These are phyloP conservation scores for Obba rivulosa DNA, from an alignment of 768 basidiomycete genomes.

Conservation along the genomic window DNA sequence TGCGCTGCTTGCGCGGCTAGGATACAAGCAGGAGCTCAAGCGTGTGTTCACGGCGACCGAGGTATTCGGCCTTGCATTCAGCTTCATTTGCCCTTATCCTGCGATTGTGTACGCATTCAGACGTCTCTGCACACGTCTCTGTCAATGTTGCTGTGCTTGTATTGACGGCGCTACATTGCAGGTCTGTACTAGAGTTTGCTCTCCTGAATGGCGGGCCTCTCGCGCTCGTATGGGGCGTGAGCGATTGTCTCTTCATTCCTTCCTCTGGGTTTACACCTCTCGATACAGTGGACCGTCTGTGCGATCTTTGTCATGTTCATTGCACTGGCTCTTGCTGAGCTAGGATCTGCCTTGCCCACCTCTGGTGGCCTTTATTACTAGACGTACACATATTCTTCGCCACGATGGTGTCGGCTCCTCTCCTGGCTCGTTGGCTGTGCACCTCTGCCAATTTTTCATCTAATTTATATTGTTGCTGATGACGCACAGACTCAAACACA, in stretches of 20 bases:
- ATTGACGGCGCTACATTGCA: too few species aligned
- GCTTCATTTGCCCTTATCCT: constrained; percentile 25
- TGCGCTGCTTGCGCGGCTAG: constrained; percentile 35
- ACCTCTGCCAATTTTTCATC: neutral
- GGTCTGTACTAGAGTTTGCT: constrained; percentile 19
- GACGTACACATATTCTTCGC: constrained; percentile 27
- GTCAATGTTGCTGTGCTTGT: too few species aligned
- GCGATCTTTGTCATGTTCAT: constrained; percentile 28
- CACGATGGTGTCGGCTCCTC: constrained; percentile 28
- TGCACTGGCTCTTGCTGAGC: constrained; percentile 30
- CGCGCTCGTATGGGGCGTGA: constrained; percentile 28
- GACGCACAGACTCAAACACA: constrained; percentile 26
- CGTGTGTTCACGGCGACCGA: constrained; percentile 48
- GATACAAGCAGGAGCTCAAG: constrained; percentile 52
- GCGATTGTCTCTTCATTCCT: neutral
- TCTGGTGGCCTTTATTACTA: constrained; percentile 34
- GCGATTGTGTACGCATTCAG: constrained; percentile 16
- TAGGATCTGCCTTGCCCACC: constrained; percentile 30
- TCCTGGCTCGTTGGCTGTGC: constrained; percentile 36
- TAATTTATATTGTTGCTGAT: too few species aligned
- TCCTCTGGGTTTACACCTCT: neutral
- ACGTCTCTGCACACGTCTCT: too few species aligned
- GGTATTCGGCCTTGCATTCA: constrained; percentile 27
- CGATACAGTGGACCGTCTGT: constrained; percentile 30
- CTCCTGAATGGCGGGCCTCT: constrained; percentile 29